Base-by-base conservation (phyloP, 768 basidiomycete species). In the Pleurotus pulmonarius region DNA sequence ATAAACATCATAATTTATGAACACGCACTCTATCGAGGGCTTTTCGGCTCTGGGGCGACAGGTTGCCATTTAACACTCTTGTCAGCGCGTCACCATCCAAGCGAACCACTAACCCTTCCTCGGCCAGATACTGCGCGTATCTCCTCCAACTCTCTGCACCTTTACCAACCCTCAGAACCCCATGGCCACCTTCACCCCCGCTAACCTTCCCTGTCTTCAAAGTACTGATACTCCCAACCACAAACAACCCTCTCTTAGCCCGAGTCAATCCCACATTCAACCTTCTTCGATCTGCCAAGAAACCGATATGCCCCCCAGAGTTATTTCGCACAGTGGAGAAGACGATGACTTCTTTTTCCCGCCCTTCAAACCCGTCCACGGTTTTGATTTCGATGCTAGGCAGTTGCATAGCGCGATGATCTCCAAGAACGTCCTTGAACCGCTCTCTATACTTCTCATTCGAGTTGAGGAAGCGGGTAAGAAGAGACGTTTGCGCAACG, bases 271-370 rank as follows among this genome's bases (percentile, higher is more conserved):
- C 94, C 24, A 97, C 94, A 69, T 97, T 97, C 55, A 96, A 75
- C 62, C 94, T 70, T 59, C 94, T 75, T 63, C 86, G 77, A 71
- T 97, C 94, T 18, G 88, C 91, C 20, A 97, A 76, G 71, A 97
- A 97, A 0, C 94, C 94, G 63, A 97, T 92, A 56, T 83, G 76
- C 8, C 92, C 92, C 1, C 70, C 71, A 2, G 75, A 63, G 64
- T 97, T 97, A 67, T 89, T 90, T 52, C 94, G 80, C 48, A 94
- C 93, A 3, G 93, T 94, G 41, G 90, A 92, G 69, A 97, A 94
- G 43, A 97, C 79, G 60, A 97, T 90, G 41, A 96, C 84, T 26
- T 92, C 88, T 73, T 96, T 96, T 74, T 97, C 92, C 45, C 92
- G 81, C 11, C 94, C 94, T 69, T 97, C 92, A 68, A 95, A 97